phyloP scores from a whole-genome alignment of 176 grass and related monocot species.

The Zoysia pacifica region DNA sequence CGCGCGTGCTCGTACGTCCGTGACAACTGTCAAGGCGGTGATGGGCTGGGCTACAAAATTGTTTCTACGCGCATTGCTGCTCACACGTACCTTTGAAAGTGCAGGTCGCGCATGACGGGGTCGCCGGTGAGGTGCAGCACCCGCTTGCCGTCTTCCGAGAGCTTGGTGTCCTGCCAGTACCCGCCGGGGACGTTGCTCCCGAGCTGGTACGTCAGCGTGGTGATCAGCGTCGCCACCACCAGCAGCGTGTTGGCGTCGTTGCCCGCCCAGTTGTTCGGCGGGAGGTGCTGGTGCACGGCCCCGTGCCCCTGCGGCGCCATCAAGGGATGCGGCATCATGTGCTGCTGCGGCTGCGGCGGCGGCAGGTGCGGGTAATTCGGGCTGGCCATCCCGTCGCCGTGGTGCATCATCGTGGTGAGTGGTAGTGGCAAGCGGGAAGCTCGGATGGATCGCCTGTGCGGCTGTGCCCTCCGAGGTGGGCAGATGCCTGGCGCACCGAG shows the following conservation, averaged over 20 bases:
- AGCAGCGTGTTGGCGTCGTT: conserved; percentile 41
- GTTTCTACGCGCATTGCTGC: background rate
- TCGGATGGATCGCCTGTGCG: background rate
- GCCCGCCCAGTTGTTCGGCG: background rate
- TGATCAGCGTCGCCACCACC: conserved; percentile 52
- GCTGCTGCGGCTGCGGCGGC: background rate
- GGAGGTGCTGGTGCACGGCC: background rate
- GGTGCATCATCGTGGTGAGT: background rate
- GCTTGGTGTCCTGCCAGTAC: conserved; percentile 43
- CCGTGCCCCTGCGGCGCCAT: too few relatives aligned
- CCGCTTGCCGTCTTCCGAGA: background rate
- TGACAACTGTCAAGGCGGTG: background rate
- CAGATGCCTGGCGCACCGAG: background rate
- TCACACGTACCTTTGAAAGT: background rate
- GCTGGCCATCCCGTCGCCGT: background rate
- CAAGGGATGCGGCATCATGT: too few relatives aligned
- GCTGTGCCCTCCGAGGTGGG: background rate
- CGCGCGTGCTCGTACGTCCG: background rate
- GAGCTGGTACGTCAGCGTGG: conserved; percentile 47
- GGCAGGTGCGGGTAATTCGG: background rate
- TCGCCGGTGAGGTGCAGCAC: conserved; percentile 25
- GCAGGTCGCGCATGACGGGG: conserved; percentile 47
- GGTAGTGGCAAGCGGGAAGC: background rate
- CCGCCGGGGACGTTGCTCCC: conserved; percentile 39
- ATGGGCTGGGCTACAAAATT: background rate